Conservation (phyloP, 805 yeast species). For the Kodamaea neixiangensis region DNA sequence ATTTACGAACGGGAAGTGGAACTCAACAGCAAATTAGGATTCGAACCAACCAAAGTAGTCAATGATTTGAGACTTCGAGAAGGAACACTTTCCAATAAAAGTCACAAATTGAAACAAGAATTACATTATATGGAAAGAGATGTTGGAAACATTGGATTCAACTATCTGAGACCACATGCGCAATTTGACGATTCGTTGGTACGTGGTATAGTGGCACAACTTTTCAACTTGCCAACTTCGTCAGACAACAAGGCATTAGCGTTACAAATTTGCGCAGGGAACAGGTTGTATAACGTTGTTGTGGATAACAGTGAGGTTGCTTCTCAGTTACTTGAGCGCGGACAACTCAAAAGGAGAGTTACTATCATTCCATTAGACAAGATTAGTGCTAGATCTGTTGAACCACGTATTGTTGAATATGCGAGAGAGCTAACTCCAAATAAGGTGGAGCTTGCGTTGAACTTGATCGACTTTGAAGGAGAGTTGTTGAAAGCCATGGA, state of each 20-base stretch:
- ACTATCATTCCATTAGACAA: slow-evolving; percentile 92
- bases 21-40: slow-evolving; percentile 53
- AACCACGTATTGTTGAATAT: slow-evolving; percentile 50
- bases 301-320: slow-evolving; percentile 88
- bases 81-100: slow-evolving; percentile 41
- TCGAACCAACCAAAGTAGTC: slow-evolving; percentile 45
- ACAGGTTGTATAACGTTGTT: slow-evolving; percentile 81
- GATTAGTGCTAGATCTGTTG: slow-evolving; percentile 62
- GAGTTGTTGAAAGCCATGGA: slow-evolving; percentile 83
- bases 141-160: slow-evolving; percentile 74
- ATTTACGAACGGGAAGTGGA: slow-evolving; percentile 41
- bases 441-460: slow-evolving; percentile 85
- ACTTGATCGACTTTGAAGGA: slow-evolving; percentile 71
- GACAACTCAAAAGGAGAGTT: slow-evolving; percentile 76
- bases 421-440: slow-evolving; percentile 83
- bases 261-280: slow-evolving; percentile 92
- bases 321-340: slow-evolving; percentile 75
- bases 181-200: slow-evolving; percentile 64
- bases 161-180: slow-evolving; percentile 63
- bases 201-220: slow-evolving; percentile 86
- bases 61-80: slow-evolving; percentile 50
- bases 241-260: slow-evolving; percentile 72
- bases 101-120: slow-evolving; percentile 46
- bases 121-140: slow-evolving; percentile 59
- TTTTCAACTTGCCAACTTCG: slow-evolving; percentile 62